These are phyloP conservation scores for Aphanomyces invadans DNA, from an alignment of 352 stramenopile species.

Conservation along the genomic window DNA sequence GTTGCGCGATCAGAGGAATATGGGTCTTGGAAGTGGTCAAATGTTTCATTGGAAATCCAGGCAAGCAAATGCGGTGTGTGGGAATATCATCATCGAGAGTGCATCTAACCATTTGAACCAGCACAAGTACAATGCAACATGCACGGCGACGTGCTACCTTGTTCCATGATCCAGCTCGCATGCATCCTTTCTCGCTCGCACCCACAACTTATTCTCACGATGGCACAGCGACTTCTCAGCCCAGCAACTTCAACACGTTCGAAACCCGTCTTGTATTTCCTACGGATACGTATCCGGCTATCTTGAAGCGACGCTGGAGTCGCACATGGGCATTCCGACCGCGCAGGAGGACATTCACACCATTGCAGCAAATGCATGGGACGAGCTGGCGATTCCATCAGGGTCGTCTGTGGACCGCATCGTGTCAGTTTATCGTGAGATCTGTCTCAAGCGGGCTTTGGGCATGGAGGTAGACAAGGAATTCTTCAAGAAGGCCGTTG, in stretches of 20 bases:
- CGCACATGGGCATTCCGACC: conserved; percentile 3
- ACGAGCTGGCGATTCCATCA: conserved; percentile 47
- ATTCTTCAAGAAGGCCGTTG: conserved; percentile 55
- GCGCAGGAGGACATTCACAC: neutral
- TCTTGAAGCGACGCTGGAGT: neutral
- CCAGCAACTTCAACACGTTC: conserved; percentile 12
- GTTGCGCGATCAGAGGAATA: no score
- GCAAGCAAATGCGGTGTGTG: no score
- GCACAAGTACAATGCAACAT: no score
- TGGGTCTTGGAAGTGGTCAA: no score
- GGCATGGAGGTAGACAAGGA: conserved; percentile 27
- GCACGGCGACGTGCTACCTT: no score
- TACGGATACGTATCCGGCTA: neutral
- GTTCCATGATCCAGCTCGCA: no score
- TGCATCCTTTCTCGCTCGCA: no score
- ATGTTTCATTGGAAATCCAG: no score
- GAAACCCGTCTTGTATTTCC: neutral
- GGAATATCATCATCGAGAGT: no score
- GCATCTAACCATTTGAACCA: no score
- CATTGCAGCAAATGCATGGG: conserved; percentile 34
- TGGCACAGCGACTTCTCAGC: no score
- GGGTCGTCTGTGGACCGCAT: conserved; percentile 45
- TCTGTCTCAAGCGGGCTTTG: conserved; percentile 41
- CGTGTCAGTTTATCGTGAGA: conserved; percentile 37
- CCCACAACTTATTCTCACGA: no score